Base-by-base conservation (phyloP, 345 rosid species). In the Ceriops zippeliana region DNA sequence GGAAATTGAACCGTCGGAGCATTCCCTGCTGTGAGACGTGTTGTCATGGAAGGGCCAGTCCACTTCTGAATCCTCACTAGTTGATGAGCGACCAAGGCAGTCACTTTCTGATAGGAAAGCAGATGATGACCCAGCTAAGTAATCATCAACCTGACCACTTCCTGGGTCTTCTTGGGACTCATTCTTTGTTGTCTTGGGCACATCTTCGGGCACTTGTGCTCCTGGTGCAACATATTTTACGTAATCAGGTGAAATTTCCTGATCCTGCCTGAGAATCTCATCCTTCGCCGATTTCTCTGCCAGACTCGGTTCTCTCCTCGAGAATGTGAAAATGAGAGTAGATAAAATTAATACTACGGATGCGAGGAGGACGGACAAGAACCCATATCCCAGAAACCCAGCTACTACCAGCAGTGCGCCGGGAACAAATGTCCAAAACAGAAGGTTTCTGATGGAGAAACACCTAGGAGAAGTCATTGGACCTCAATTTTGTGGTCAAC, bases 1-100 rank as follows among this genome's bases (percentile, higher is more conserved):
- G 1, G 90, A 82, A 21, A 91, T 89, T 13, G 83, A 86, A 19
- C 83, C 89, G 1, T 85, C 84, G 0, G 88, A 74, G 65, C 68
- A 72, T 63, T 86, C 86, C 0, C 68, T 74, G 66, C 81, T 85
- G 60, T 16, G 73, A 53, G 76, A 74, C 59, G 38, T 28, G 15
- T 70, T 70, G 15, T 80, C 85, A 35, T 56, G 75, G 5, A 62
- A 68, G n/a, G 56, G 34, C 79, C 75, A 76, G n/a, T 81, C 86
- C 54, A 71, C 69, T 62, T 82, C 85, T 10, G 84, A 84, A 49
- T 79, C 87, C 63, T 84, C 85, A 37, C 81, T 84, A 3, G 73
- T 69, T 28, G 85, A 77, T 19, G 73, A 35, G 13, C 74, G 67
- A 21, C 71, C 58, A 7, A 58, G 58, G 67, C 78, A 65, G 46